Evolutionary conservation across 441 rosid species (phyloP).

Genomic region (Euphorbia corollata): DNA sequence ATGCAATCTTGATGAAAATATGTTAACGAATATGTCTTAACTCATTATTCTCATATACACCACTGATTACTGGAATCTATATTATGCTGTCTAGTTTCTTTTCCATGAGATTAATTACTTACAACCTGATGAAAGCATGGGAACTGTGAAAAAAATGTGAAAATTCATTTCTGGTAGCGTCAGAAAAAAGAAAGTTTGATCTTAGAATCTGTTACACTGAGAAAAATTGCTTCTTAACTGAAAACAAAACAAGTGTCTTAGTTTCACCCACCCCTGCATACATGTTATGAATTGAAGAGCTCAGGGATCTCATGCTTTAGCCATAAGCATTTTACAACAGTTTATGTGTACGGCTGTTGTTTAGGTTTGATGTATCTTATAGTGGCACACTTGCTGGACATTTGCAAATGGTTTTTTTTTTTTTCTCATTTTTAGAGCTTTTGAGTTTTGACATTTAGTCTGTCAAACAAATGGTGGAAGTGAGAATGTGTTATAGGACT

Average conservation of each 20-base stretch:
- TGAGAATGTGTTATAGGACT: background rate
- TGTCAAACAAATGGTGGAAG: background rate
- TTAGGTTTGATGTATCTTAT: background rate
- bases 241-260: background rate
- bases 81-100: background rate
- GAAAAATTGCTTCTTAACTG: no score
- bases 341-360: background rate
- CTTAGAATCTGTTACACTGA: background rate
- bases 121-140: no score
- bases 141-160: background rate
- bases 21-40: background rate
- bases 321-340: no score
- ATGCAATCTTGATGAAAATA: background rate
- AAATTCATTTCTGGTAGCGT: background rate
- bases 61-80: background rate
- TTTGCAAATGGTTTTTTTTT: background rate
- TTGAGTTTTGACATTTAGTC: background rate
- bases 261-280: background rate
- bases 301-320: background rate
- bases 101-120: background rate
- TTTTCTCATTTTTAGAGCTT: background rate
- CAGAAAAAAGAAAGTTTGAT: background rate
- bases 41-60: background rate
- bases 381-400: background rate
- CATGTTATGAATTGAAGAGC: background rate